Evolutionary conservation across 2,329 filamentous ascomycete species (phyloP).

Genomic region (Colletotrichum spinosum): DNA sequence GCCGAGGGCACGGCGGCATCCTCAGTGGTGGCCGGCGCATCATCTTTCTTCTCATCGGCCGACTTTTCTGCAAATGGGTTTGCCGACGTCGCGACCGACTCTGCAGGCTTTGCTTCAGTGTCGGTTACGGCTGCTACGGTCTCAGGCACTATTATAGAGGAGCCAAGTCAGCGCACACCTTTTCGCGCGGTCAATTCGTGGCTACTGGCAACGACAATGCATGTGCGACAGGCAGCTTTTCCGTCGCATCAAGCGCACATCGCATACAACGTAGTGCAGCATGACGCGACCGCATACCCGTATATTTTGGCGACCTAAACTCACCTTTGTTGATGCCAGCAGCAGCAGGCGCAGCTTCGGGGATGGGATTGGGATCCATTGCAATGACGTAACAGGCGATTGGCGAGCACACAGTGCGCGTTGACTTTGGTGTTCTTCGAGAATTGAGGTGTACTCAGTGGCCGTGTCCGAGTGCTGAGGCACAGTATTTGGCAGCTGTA

Average conservation of each 20-base stretch:
- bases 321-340: constrained; percentile 46
- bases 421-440: constrained; percentile 4
- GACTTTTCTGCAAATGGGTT: constrained; percentile 7
- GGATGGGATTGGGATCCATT: constrained; percentile 45
- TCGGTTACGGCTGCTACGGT: constrained; percentile 4
- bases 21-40: constrained; percentile 11
- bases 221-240: background rate
- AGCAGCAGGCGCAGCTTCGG: constrained; percentile 38
- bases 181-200: background rate
- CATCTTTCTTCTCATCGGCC: constrained; percentile 27
- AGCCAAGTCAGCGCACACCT: constrained; percentile 23
- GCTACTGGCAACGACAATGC: background rate
- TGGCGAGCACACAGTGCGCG: constrained; percentile 30
- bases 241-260: constrained; percentile 1
- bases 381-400: constrained; percentile 47
- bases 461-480: constrained; percentile 12
- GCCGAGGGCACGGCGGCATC: constrained; percentile 29
- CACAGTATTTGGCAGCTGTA: constrained; percentile 17
- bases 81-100: constrained; percentile 12
- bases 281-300: constrained; percentile 28
- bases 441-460: constrained; percentile 22
- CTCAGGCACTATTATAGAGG: constrained; percentile 11
- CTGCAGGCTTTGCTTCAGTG: constrained; percentile 14
- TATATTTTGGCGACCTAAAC: constrained; percentile 2
- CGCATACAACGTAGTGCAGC: background rate